A percentile compares a stretch with the other conserved stretches of the same genome.
phyloP scores from a whole-genome alignment of 306 rosid species.

The Cercis canadensis region DNA sequence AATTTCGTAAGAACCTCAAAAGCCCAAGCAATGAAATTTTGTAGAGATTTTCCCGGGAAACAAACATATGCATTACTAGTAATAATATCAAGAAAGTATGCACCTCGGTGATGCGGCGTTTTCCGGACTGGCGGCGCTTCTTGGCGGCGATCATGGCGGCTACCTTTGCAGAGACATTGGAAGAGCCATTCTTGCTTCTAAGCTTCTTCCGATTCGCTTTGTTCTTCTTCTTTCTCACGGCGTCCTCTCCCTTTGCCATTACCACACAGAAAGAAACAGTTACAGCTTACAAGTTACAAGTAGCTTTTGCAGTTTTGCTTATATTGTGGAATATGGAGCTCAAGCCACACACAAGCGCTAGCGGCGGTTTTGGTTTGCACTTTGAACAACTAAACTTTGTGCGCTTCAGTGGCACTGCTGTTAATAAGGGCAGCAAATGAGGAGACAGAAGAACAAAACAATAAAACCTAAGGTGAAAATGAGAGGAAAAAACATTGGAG shows the following conservation, averaged over 20 bases:
- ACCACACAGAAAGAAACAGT: neutral
- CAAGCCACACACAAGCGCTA: no score
- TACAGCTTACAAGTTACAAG: no score
- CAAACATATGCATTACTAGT: neutral
- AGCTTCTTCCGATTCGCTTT: conserved; percentile 63
- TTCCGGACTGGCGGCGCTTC: conserved; percentile 91
- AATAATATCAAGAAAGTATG: neutral
- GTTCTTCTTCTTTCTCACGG: conserved; percentile 59
- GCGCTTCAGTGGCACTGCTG: no score
- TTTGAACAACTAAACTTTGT: no score
- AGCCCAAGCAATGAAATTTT: neutral
- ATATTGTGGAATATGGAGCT: no score
- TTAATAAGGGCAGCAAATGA: no score
- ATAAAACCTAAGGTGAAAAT: no score
- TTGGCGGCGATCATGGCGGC: conserved; percentile 90
- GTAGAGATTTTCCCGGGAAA: neutral
- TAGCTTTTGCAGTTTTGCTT: no score
- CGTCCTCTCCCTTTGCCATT: conserved; percentile 92
- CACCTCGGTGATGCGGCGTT: conserved; percentile 90
- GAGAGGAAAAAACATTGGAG: no score
- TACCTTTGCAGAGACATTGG: conserved; percentile 68
- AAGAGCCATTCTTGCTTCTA: conserved; percentile 43
- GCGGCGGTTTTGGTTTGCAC: no score
- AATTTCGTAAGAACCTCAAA: neutral
- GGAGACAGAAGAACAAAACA: no score